Conservation (phyloP, 2,329 filamentous ascomycete species). For the Nemania serpens region DNA sequence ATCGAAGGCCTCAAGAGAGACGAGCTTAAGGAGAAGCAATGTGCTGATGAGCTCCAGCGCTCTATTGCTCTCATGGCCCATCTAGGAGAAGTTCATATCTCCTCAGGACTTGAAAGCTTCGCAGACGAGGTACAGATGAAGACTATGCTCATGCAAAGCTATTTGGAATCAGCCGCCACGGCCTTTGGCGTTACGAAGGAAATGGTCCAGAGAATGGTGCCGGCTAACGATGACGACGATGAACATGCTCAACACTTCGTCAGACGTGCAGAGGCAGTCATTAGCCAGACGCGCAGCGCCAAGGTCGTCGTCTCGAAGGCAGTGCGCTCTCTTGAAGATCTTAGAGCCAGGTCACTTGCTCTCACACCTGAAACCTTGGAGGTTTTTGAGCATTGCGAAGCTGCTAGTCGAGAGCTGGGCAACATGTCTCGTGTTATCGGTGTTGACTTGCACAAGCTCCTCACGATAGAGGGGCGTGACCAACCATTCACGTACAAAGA, state of each 20-base stretch:
- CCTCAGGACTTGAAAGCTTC: constrained; percentile 70
- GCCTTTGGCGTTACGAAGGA: constrained; percentile 50
- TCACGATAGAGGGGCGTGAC: constrained; percentile 72
- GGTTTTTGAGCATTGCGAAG: constrained; percentile 72
- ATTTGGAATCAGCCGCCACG: constrained; percentile 74
- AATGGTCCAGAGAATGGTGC: constrained; percentile 70
- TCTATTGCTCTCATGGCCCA: constrained; percentile 88
- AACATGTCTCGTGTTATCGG: constrained; percentile 70
- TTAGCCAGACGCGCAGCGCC: constrained; percentile 76
- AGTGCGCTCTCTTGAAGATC: constrained; percentile 75
- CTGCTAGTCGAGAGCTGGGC: constrained; percentile 67
- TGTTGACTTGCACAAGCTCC: constrained; percentile 64
- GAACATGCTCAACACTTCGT: constrained; percentile 70
- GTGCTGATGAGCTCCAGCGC: constrained; percentile 78
- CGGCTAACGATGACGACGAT: constrained; percentile 63
- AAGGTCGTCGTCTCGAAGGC: constrained; percentile 85
- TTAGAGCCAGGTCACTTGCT: constrained; percentile 75
- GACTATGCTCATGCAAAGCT: constrained; percentile 74
- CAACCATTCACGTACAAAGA: constrained; percentile 71
- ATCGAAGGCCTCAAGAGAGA: constrained; percentile 83
- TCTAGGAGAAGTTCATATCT: constrained; percentile 79
- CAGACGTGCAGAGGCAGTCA: constrained; percentile 71
- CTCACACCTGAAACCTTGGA: constrained; percentile 69
- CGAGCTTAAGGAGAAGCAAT: constrained; percentile 83
- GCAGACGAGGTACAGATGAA: constrained; percentile 82